Evolutionary conservation across 2,329 filamentous ascomycete genomes (phyloP).

Genomic region (Penicillium brevicompactum): DNA sequence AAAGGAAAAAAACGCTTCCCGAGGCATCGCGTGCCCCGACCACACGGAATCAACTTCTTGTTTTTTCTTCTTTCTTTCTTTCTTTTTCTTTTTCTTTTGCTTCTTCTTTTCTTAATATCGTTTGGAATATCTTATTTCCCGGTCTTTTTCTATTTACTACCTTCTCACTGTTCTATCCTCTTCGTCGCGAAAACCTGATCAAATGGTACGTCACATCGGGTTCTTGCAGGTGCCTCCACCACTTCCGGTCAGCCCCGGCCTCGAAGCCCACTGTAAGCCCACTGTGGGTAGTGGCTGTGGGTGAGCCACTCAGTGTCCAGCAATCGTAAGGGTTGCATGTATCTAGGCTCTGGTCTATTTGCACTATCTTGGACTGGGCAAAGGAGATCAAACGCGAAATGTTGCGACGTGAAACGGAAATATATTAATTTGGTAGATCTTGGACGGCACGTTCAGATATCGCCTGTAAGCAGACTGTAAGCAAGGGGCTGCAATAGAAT

Average conservation of each 20-base stretch:
- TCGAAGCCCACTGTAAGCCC: constrained; percentile 11
- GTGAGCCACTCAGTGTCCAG: constrained; percentile 3
- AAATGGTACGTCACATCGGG: constrained; percentile 8
- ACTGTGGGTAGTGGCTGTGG: constrained; percentile 1
- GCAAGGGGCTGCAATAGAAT: not conserved
- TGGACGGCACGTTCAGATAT: not conserved
- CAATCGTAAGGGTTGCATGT: not conserved
- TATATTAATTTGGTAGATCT: not conserved
- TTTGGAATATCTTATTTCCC: not conserved
- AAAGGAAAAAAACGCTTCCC: constrained; percentile 4
- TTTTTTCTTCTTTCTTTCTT: not conserved
- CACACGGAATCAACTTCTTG: not conserved
- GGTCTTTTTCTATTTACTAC: not conserved
- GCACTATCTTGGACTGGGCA: not conserved
- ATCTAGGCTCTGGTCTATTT: not conserved
- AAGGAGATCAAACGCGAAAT: not conserved
- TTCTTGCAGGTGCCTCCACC: constrained; percentile 8
- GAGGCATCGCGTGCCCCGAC: constrained; percentile 4
- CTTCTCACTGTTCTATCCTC: not conserved
- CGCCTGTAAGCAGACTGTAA: not conserved
- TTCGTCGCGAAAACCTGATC: not conserved
- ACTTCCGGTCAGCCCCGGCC: constrained; percentile 16
- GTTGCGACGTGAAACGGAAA: not conserved
- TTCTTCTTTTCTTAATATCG: not conserved
- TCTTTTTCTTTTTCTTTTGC: not conserved